Evolutionary conservation across 768 basidiomycete species (phyloP), one percentile per base, ranked within the genome.

Genomic region (Boletus reticuloceps): DNA sequence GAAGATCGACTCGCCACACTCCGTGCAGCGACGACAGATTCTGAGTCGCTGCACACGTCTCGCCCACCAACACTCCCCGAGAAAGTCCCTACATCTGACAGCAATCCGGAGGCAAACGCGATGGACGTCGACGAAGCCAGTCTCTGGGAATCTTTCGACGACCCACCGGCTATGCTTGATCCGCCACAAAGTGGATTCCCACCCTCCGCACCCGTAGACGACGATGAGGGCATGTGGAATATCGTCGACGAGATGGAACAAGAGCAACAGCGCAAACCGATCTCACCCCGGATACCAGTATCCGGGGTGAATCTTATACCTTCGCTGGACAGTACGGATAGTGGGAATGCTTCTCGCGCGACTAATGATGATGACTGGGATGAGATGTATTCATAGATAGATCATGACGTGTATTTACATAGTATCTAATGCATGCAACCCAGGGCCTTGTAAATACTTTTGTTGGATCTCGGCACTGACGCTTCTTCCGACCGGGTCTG

Each of bases 181-280:
- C 53, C 54, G 13, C 50, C 60, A 11, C 59, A 37, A 19, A 51
- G 43, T 34, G 49, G 22, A 3, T 39, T 36, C 4, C 39, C 50
- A 7, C 22, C 53, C 19, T 36, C 58, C 43, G 36, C 32, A 39
- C 48, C 50, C 2, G 51, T 37, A 22, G 67, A 72, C 16, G 80
- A 82, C 7, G 84, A 88, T 34, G 82, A 83, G 40, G 88, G 89
- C 7, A 81, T 90, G 79, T 91, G 91, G 85, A 80, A 84, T 59
- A 75, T 86, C 40, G 72, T 89, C 50, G 64, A 79, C 39, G 83
- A 88, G 64, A 70, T 83, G 34, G 84, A 83, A 67, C 65, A 56
- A 56, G 62, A 43, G 17, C 53, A 53, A 29, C 55, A 40, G 42
- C 53, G 54, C 6, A 59, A 47, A 44, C 27, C 38, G 14, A 19